Conservation (phyloP, 2,329 filamentous ascomycete genomes). For the Pseudogymnoascus sp. region DNA sequence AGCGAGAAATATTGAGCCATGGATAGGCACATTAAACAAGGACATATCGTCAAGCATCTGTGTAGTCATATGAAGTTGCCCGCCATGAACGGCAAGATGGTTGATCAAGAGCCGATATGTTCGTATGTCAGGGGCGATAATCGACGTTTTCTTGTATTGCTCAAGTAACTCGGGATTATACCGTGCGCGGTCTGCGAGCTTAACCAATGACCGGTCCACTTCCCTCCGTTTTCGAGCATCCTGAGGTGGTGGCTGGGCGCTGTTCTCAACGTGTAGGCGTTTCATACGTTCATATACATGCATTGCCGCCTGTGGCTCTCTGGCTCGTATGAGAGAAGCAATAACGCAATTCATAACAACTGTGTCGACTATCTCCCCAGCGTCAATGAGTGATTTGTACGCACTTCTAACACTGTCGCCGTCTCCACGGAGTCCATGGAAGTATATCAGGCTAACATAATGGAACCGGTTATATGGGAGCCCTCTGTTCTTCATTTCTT, state of each 20-base stretch:
- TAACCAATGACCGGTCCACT: slow-evolving; percentile 47
- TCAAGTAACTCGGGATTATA: slow-evolving; percentile 46
- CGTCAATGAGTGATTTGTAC: slow-evolving; percentile 74
- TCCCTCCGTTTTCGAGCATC: slow-evolving; percentile 28
- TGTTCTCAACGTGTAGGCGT: slow-evolving; percentile 24
- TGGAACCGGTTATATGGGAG: slow-evolving; percentile 69
- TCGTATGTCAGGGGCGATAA: slow-evolving; percentile 62
- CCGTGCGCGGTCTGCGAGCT: slow-evolving; percentile 47
- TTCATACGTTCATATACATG: slow-evolving; percentile 83
- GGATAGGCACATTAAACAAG: slow-evolving; percentile 54
- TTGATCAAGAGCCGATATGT: slow-evolving; percentile 76
- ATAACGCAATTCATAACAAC: slow-evolving; percentile 82
- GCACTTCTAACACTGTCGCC: slow-evolving; percentile 64
- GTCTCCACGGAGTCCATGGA: slow-evolving; percentile 67
- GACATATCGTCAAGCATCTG: slow-evolving; percentile 75
- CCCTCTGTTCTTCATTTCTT: slow-evolving; percentile 66
- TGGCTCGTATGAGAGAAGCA: slow-evolving; percentile 63
- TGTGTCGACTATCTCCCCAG: slow-evolving; percentile 82
- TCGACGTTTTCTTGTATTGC: slow-evolving; percentile 50
- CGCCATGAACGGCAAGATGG: slow-evolving; percentile 59
- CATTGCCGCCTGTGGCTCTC: slow-evolving; percentile 68
- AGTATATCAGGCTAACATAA: slow-evolving; percentile 73
- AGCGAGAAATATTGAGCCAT: slow-evolving; percentile 68
- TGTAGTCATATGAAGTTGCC: slow-evolving; percentile 62
- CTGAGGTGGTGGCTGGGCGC: slow-evolving; percentile 26